Percentiles rank a stretch among this genome's conserved stretches.
Conservation (phyloP, 2,329 filamentous ascomycete species). For the Fusarium marasasianum region DNA sequence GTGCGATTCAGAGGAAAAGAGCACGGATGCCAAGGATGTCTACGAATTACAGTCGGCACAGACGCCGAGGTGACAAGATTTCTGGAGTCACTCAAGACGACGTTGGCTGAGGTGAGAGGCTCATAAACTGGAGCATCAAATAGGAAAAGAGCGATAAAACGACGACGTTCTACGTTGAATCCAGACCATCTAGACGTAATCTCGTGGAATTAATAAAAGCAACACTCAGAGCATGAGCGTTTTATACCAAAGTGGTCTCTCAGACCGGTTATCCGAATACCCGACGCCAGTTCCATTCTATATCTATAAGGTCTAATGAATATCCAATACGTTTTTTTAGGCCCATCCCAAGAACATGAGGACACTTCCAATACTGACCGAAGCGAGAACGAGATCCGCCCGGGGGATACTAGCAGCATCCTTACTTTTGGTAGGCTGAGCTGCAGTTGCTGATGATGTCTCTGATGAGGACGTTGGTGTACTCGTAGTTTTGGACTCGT, state of each 20-base stretch:
- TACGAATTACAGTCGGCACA: constrained; percentile 93
- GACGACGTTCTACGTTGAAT: constrained; percentile 37
- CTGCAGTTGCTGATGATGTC: constrained; percentile 8
- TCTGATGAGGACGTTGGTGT: constrained; percentile 16
- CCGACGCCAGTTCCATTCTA: constrained; percentile 30
- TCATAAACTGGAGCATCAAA: constrained; percentile 14
- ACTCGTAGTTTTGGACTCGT: constrained; percentile 24
- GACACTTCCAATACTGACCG: constrained; percentile 33
- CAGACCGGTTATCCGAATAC: constrained; percentile 12
- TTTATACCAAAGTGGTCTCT: constrained; percentile 24
- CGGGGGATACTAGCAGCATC: constrained; percentile 30
- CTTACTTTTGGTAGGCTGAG: constrained; percentile 28
- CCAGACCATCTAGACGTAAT: constrained; percentile 38
- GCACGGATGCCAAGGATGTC: constrained; percentile 84
- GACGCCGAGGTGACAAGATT: constrained; percentile 85
- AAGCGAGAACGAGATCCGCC: constrained; percentile 31
- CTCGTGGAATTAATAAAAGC: constrained; percentile 41
- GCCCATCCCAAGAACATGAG: constrained; percentile 32
- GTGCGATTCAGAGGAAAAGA: constrained; percentile 95
- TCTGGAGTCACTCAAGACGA: constrained; percentile 70
- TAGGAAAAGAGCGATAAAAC: constrained; percentile 8
- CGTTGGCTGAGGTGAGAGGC: constrained; percentile 56
- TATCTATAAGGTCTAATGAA: constrained; percentile 30
- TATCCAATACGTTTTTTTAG: constrained; percentile 20
- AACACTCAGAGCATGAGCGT: constrained; percentile 26